A percentile compares a stretch with the other conserved stretches of the same genome.
phyloP scores from a whole-genome alignment of 1,139 yeast species.

The Sugiyamaella pinicola region DNA sequence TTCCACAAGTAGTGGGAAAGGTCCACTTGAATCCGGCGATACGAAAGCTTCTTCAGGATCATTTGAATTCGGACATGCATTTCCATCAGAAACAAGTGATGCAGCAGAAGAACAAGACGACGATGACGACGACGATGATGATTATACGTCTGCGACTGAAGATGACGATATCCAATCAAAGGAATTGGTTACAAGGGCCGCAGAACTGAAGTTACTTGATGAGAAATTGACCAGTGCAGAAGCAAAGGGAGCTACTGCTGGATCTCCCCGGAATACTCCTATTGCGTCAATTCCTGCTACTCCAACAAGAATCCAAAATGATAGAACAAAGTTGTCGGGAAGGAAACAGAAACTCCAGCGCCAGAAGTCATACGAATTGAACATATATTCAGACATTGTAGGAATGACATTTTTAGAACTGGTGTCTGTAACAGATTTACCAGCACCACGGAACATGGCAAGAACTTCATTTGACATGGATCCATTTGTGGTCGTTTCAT shows the following conservation, averaged over 20 bases:
- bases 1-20: not conserved
- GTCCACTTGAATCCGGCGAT: not conserved
- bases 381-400: conserved; percentile 49
- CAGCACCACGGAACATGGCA: conserved; percentile 45
- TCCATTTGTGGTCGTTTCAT: conserved; percentile 89
- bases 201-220: conserved; percentile 1
- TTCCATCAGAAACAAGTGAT: conserved; percentile 12
- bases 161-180: conserved; percentile 23
- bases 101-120: conserved; percentile 8
- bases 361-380: conserved; percentile 37
- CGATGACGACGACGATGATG: conserved; percentile 20
- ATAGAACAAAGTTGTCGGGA: not conserved
- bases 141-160: conserved; percentile 23
- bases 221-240: not conserved
- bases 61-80: not conserved
- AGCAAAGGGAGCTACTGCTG: not conserved
- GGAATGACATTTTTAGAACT: conserved; percentile 83
- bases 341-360: conserved; percentile 15
- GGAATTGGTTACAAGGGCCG: conserved; percentile 2
- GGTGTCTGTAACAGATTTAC: conserved; percentile 59
- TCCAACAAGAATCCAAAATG: not conserved
- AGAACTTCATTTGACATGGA: conserved; percentile 91
- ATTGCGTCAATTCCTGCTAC: not conserved
- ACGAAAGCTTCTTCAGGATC: not conserved
- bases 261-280: not conserved